Evolutionary conservation across 352 stramenopile genomes (phyloP).

Genomic region (Blastocystis sp.): DNA sequence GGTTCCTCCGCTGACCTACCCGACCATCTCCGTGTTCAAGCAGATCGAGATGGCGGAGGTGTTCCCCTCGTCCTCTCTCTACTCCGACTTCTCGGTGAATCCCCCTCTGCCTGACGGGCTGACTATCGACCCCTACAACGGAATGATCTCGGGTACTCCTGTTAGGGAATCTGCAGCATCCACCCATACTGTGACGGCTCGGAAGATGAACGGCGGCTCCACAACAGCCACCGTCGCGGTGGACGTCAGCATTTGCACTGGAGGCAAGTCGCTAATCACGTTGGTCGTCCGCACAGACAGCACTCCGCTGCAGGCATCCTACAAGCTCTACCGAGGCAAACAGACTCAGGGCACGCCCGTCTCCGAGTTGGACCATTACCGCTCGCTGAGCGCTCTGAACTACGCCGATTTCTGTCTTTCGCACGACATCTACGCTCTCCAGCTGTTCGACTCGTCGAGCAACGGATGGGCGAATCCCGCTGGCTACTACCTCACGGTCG

Average conservation of each 20-base stretch:
- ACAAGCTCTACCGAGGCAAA: slow-evolving; percentile 25
- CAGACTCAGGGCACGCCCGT: background rate
- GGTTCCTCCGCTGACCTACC: background rate
- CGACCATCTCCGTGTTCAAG: background rate
- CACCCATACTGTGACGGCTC: background rate
- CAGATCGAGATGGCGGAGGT: slow-evolving; percentile 37
- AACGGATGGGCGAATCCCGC: background rate
- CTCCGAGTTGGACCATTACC: background rate
- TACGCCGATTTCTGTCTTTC: slow-evolving; percentile 22
- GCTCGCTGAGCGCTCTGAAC: background rate
- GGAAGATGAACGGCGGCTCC: background rate
- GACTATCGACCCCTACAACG: background rate
- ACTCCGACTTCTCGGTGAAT: background rate
- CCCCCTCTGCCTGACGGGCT: background rate
- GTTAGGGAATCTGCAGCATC: background rate
- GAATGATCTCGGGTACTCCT: background rate
- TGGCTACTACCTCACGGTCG: slow-evolving; percentile 6
- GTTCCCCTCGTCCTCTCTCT: background rate
- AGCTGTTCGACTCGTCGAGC: background rate
- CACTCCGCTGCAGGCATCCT: background rate
- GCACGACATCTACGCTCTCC: background rate
- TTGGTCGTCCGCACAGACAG: background rate
- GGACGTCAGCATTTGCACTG: background rate
- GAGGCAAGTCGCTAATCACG: slow-evolving; percentile 18
- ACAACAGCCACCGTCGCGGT: background rate